phyloP scores from a whole-genome alignment of 192 early-diverging fungal species.

The Podila clonocystis region DNA sequence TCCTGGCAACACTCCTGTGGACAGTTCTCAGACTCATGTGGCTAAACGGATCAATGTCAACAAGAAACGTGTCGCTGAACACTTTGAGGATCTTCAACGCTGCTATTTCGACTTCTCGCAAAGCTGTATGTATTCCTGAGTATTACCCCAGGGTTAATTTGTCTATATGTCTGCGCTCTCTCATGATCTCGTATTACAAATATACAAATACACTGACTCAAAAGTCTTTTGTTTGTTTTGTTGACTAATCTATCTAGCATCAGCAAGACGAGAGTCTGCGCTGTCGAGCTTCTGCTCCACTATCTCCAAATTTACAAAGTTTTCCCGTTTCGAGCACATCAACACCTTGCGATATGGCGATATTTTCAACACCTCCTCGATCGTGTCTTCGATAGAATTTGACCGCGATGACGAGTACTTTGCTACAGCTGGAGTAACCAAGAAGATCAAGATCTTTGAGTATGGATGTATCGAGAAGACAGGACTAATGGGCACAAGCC shows the following conservation, averaged over 20 bases:
- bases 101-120: constrained; percentile 75
- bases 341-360: constrained; percentile 87
- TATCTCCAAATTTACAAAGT: constrained; percentile 74
- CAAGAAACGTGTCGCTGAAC: constrained; percentile 62
- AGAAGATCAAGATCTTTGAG: constrained; percentile 94
- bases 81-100: constrained; percentile 77
- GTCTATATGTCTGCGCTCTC: background rate
- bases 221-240: constrained; percentile 9
- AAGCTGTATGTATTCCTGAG: constrained; percentile 41
- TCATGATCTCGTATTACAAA: background rate
- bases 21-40: constrained; percentile 19
- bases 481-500: constrained; percentile 27
- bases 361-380: constrained; percentile 72
- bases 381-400: constrained; percentile 95
- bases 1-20: constrained; percentile 8
- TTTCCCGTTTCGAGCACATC: constrained; percentile 76
- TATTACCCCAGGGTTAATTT: too few relatives aligned
- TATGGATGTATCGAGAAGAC: constrained; percentile 66
- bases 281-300: constrained; percentile 66
- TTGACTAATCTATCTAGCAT: constrained; percentile 11
- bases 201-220: constrained; percentile 39
- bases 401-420: constrained; percentile 94
- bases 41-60: constrained; percentile 39
- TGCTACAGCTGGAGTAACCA: constrained; percentile 92
- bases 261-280: constrained; percentile 27